Evolutionary conservation across 176 grass and related monocot species (phyloP), one percentile per base, ranked within the genome.

Genomic region (Avena eriantha): DNA sequence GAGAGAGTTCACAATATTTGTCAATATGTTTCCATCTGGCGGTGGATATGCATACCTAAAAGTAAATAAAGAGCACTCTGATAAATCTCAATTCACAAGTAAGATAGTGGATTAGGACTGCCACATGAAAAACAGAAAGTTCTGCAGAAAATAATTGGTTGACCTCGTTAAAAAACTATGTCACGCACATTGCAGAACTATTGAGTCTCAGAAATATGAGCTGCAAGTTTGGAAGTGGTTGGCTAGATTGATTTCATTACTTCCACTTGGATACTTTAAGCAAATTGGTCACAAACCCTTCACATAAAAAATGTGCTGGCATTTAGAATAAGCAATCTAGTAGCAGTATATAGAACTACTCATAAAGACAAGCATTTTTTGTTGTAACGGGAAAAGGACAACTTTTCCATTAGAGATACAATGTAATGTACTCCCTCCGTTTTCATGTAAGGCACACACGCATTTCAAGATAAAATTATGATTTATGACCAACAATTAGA

Each of bases 11-110:
- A 98, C 89, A 72, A 98, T 93, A 78, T 98, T 98, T 41, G 88
- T 98, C 74, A 98, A 88, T 89, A 95, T 95, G 82, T 98, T 98
- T 75, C 96, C 93, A 78, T 96, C 96, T 15, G 96, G 96, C 2
- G 82, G 96, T 49, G 96, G 96, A 80, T 98, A 98, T 50, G 89
- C 90, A 87, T 98, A 98, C 86, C 95, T 98, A 55, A 48, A 78
- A 84, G 83, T 31, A 82, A 64, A 85, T 68, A 23, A 53, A 82
- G 39, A 12, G 10, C 21, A 24, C 49, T 41, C 4, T 69, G 48
- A 56, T 82, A 7, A 84, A 87, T 33, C 54, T 59, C 36, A 15
- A 43, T 60, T n/a, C 64, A 26, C 22, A 76, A 76, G 73, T 31
- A 74, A 74, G 71, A 51, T 68, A 19, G 24, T 41, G 18, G 53